Conservation (phyloP, 352 stramenopile species). For the Phytophthora crassamura region DNA sequence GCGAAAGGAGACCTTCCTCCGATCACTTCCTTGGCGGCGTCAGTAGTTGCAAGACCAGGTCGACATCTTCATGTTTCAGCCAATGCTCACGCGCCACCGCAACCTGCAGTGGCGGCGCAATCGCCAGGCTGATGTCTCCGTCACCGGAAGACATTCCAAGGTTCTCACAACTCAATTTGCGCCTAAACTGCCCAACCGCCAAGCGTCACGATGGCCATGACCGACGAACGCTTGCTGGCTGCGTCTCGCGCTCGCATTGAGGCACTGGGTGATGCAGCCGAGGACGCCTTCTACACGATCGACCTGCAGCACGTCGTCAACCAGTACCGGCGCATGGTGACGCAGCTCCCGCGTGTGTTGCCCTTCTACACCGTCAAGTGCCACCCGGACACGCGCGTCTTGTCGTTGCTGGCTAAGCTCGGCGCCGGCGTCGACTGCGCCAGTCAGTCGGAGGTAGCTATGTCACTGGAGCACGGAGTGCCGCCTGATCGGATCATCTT, state of each 20-base stretch:
- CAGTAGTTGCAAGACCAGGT: slow-evolving; percentile 22
- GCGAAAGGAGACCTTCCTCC: slow-evolving; percentile 11
- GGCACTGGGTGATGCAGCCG: slow-evolving; percentile 26
- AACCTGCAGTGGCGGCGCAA: slow-evolving; percentile 2
- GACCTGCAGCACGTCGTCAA: slow-evolving; percentile 57
- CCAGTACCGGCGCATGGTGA: slow-evolving; percentile 53
- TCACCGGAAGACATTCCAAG: neutral
- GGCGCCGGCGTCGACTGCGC: slow-evolving; percentile 89
- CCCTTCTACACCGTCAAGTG: slow-evolving; percentile 95
- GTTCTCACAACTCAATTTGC: slow-evolving; percentile 20
- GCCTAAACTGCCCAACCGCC: neutral
- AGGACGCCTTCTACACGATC: slow-evolving; percentile 77
- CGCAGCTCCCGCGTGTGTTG: slow-evolving; percentile 53
- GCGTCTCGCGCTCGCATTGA: slow-evolving; percentile 39
- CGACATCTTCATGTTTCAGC: slow-evolving; percentile 9
- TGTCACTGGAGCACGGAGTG: slow-evolving; percentile 69
- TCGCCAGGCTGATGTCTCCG: neutral
- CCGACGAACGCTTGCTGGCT: slow-evolving; percentile 17
- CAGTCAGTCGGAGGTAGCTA: slow-evolving; percentile 74
- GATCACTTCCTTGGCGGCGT: neutral
- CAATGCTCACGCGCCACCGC: slow-evolving; percentile 33
- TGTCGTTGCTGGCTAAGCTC: slow-evolving; percentile 51
- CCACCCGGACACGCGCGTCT: slow-evolving; percentile 77
- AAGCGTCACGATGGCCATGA: slow-evolving; percentile 9
- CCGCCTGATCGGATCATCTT: slow-evolving; percentile 81